These are phyloP conservation scores for Senna tora DNA, from an alignment of 306 rosid genomes.

Conservation along the genomic window DNA sequence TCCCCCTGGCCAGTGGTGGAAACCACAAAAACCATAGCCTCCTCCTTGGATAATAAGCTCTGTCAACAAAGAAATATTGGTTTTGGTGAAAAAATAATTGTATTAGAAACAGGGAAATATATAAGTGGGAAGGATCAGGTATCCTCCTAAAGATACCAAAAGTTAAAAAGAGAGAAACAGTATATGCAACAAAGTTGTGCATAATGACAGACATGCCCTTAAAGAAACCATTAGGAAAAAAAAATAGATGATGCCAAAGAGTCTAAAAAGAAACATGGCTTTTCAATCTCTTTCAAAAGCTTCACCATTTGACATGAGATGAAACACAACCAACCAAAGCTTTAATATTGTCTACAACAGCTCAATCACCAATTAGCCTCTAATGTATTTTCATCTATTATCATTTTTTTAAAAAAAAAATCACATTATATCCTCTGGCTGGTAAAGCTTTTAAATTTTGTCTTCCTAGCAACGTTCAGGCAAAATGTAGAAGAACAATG, in stretches of 20 bases:
- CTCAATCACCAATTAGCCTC: not conserved
- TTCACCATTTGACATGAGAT: not conserved
- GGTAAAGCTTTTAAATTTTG: not conserved
- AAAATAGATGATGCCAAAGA: not conserved
- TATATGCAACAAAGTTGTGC: not conserved
- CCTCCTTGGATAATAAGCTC: slow-evolving; percentile 65
- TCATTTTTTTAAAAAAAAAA: not conserved
- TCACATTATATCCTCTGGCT: not conserved
- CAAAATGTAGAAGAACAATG: not conserved
- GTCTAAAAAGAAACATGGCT: no score
- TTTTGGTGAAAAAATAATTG: not conserved
- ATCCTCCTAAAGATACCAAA: not conserved
- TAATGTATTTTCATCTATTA: not conserved
- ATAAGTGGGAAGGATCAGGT: not conserved
- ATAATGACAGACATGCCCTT: not conserved
- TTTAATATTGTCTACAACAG: not conserved
- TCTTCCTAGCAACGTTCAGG: not conserved
- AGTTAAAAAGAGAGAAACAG: not conserved
- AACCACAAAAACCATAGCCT: slow-evolving; percentile 78
- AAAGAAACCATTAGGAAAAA: not conserved
- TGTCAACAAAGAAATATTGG: slow-evolving; percentile 42
- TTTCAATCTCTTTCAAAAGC: not conserved
- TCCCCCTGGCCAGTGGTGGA: slow-evolving; percentile 99
- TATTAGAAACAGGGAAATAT: not conserved
- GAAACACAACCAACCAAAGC: not conserved